Evolutionary conservation across 1,284 basidiomycete species (phyloP).

Genomic region (Fomitopsis schrenkii): DNA sequence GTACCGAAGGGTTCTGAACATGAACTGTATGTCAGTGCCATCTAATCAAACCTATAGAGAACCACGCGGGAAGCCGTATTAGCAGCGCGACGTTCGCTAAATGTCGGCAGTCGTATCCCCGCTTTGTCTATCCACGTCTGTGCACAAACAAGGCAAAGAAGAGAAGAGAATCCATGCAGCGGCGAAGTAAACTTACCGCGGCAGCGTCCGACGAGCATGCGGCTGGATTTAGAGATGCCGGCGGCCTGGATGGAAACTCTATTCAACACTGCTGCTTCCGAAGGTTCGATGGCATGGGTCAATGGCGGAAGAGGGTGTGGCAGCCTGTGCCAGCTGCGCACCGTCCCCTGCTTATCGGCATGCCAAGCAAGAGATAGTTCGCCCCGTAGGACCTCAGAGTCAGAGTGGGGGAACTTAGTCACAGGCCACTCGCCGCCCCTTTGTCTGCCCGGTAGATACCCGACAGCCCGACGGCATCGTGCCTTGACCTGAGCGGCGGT

Average conservation of each 20-base stretch:
- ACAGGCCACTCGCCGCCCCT: not conserved
- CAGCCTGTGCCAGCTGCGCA: not conserved
- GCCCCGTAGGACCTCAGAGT: not conserved
- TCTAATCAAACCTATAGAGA: no score
- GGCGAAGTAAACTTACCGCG: not conserved
- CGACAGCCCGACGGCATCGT: not conserved
- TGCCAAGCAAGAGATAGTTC: not conserved
- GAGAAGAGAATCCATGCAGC: not conserved
- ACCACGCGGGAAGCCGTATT: no score
- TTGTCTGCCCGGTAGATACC: no score
- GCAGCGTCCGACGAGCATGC: constrained; percentile 1
- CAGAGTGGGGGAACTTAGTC: not conserved
- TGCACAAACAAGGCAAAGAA: not conserved
- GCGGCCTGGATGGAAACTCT: not conserved
- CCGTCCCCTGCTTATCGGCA: not conserved
- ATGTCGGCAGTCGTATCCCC: no score
- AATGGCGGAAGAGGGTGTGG: not conserved
- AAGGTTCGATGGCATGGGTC: not conserved
- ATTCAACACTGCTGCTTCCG: not conserved
- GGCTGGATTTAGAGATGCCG: constrained; percentile 4
- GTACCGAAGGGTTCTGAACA: no score
- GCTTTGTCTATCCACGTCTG: no score
- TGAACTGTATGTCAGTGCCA: no score
- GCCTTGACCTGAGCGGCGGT: not conserved
- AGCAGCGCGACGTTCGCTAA: no score